Conservation (phyloP, 2,329 filamentous ascomycete genomes). For the Paecilomyces sp. region DNA sequence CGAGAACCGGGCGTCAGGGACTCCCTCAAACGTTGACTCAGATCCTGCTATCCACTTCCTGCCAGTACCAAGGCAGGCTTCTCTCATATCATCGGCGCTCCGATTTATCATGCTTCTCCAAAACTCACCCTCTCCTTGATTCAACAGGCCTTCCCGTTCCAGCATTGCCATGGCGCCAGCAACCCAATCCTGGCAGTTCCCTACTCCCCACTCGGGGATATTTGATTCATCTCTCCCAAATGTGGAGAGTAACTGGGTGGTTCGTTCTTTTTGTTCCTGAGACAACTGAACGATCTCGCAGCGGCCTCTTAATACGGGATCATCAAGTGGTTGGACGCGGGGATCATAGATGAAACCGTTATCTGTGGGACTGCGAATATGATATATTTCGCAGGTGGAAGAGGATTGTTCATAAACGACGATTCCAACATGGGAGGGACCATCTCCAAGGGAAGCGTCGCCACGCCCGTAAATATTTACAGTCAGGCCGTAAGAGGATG, state of each 20-base stretch:
- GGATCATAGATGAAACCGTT: constrained; percentile 13
- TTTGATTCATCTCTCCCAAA: constrained; percentile 8
- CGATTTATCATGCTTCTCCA: constrained; percentile 13
- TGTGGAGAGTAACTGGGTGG: constrained; percentile 1
- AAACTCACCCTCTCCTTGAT: constrained; percentile 8
- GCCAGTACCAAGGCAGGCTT: constrained; percentile 3
- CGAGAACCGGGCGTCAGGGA: constrained; percentile 11
- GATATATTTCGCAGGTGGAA: constrained; percentile 14
- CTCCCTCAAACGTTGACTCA: background rate
- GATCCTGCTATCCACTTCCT: constrained; percentile 10
- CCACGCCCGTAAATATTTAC: constrained; percentile 17
- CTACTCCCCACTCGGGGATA: constrained; percentile 12
- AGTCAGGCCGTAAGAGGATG: constrained; percentile 5
- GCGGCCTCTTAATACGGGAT: constrained; percentile 12
- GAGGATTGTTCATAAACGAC: constrained; percentile 11
- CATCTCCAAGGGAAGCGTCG: constrained; percentile 11
- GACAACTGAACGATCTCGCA: constrained; percentile 11
- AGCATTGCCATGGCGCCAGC: constrained; percentile 6
- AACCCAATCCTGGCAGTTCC: constrained; percentile 12
- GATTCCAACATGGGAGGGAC: constrained; percentile 14
- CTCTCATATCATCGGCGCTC: constrained; percentile 8
- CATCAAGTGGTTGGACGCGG: constrained; percentile 11
- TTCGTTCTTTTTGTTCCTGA: constrained; percentile 1
- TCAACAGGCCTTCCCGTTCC: constrained; percentile 2
- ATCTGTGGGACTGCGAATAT: constrained; percentile 13